Evolutionary conservation across 208 protist genomes (phyloP).

Genomic region (Trichomonas vaginalis): DNA sequence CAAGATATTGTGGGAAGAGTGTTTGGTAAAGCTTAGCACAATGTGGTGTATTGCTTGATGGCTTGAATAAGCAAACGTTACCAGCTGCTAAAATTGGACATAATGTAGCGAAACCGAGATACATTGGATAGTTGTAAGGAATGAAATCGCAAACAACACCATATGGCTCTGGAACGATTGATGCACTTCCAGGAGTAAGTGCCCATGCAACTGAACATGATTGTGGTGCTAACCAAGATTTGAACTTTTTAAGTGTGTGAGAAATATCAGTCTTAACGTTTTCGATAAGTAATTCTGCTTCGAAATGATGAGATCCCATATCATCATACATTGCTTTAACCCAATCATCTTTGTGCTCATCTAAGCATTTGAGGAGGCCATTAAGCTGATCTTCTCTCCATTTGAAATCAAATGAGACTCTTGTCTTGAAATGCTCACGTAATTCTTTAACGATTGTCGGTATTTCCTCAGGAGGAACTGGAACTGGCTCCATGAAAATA

Average conservation of each 20-base stretch:
- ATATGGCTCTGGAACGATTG: slow-evolving; percentile 48
- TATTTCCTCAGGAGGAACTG: background rate
- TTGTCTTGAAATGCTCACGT: background rate
- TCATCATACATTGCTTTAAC: background rate
- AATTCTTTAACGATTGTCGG: background rate
- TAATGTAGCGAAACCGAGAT: slow-evolving; percentile 50
- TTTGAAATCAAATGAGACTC: background rate
- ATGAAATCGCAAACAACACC: slow-evolving; percentile 64
- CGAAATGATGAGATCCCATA: slow-evolving; percentile 34
- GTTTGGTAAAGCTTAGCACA: slow-evolving; percentile 43
- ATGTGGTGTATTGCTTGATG: slow-evolving; percentile 49
- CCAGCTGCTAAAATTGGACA: slow-evolving; percentile 61
- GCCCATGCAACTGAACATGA: slow-evolving; percentile 28
- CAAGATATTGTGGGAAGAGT: slow-evolving; percentile 53
- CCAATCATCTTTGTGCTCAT: slow-evolving; percentile 48
- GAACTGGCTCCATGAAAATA: background rate
- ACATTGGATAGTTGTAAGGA: slow-evolving; percentile 70
- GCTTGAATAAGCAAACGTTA: slow-evolving; percentile 65
- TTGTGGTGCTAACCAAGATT: slow-evolving; percentile 35
- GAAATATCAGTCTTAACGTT: slow-evolving; percentile 31
- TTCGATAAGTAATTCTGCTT: slow-evolving; percentile 30
- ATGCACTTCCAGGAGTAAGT: slow-evolving; percentile 30
- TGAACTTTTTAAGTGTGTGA: slow-evolving; percentile 31
- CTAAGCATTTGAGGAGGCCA: slow-evolving; percentile 42
- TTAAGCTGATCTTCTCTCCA: slow-evolving; percentile 41